These are phyloP conservation scores for Epichloe uncinata DNA, from an alignment of 2,329 filamentous ascomycete genomes.

Conservation along the genomic window DNA sequence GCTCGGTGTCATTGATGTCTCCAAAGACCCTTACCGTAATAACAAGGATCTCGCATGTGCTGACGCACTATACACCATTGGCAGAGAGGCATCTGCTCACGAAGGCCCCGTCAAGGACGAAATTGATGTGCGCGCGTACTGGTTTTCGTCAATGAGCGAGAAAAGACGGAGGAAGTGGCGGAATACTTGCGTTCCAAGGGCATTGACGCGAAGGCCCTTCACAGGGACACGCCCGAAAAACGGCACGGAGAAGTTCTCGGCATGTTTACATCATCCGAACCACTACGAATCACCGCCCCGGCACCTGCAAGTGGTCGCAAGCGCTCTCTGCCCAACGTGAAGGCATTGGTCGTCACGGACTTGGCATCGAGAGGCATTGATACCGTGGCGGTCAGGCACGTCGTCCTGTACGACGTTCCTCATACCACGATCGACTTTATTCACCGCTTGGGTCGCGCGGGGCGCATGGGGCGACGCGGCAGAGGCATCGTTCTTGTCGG, in stretches of 20 bases:
- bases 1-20: slow-evolving; percentile 81
- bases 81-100: slow-evolving; percentile 53
- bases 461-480: slow-evolving; percentile 82
- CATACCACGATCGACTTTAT: slow-evolving; percentile 98
- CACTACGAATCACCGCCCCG: slow-evolving; percentile 20
- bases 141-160: slow-evolving; percentile 93
- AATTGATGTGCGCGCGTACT: slow-evolving; percentile 71
- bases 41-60: slow-evolving; percentile 91
- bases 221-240: slow-evolving; percentile 68
- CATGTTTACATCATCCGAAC: slow-evolving; percentile 50
- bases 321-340: slow-evolving; percentile 58
- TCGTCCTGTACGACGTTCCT: slow-evolving; percentile 93
- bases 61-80: slow-evolving; percentile 87
- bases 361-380: slow-evolving; percentile 88
- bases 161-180: slow-evolving; percentile 71
- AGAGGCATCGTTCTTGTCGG: slow-evolving; percentile 83
- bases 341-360: slow-evolving; percentile 89
- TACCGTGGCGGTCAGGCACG: slow-evolving; percentile 78
- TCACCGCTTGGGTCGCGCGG: slow-evolving; percentile 85
- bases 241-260: slow-evolving; percentile 65
- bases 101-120: slow-evolving; percentile 41
- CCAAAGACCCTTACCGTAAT: slow-evolving; percentile 83
- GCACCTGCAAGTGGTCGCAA: slow-evolving; percentile 19
- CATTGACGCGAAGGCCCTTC: slow-evolving; percentile 75
- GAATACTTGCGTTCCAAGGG: slow-evolving; percentile 71